A percentile compares a stretch with the other conserved stretches of the same genome.
phyloP scores from a whole-genome alignment of 2,329 filamentous ascomycete genomes.

The Escovopsis weberi region DNA sequence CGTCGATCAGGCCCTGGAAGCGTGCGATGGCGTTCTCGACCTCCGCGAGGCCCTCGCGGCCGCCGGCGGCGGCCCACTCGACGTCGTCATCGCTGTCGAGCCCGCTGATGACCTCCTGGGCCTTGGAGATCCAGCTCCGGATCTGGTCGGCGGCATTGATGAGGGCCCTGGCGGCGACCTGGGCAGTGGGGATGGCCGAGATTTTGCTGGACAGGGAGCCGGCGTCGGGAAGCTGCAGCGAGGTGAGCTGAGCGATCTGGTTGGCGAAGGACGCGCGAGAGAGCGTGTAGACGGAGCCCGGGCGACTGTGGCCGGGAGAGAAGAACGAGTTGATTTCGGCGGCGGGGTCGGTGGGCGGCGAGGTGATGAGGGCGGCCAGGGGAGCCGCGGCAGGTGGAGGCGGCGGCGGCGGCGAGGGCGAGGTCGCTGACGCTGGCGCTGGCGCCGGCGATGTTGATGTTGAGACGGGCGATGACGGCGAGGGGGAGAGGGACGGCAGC shows the following conservation, averaged over 20 bases:
- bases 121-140: slow-evolving; percentile 83
- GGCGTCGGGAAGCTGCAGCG: slow-evolving; percentile 76
- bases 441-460: too few species aligned
- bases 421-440: too few species aligned
- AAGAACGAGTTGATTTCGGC: slow-evolving; percentile 47
- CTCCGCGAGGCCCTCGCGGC: slow-evolving; percentile 62
- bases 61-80: slow-evolving; percentile 86
- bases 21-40: slow-evolving; percentile 61
- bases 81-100: slow-evolving; percentile 94
- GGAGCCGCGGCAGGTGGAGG: slow-evolving; percentile 24
- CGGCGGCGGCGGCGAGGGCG: slow-evolving; percentile 10
- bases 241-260: slow-evolving; percentile 83
- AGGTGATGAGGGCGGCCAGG: slow-evolving; percentile 18
- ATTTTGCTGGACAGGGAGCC: slow-evolving; percentile 72
- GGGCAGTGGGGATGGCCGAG: slow-evolving; percentile 68
- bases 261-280: slow-evolving; percentile 86
- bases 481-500: too few species aligned
- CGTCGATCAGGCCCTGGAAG: slow-evolving; percentile 80
- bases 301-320: slow-evolving; percentile 49
- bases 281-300: slow-evolving; percentile 85
- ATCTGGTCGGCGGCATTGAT: slow-evolving; percentile 87
- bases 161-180: slow-evolving; percentile 68
- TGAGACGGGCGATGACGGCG: too few species aligned
- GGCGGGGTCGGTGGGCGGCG: slow-evolving; percentile 7
- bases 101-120: slow-evolving; percentile 73